A percentile compares a stretch with the other conserved stretches of the same genome.
These are phyloP conservation scores for Lasiodiplodia sp. DNA, from an alignment of 2,329 filamentous ascomycete genomes.

Conservation along the genomic window DNA sequence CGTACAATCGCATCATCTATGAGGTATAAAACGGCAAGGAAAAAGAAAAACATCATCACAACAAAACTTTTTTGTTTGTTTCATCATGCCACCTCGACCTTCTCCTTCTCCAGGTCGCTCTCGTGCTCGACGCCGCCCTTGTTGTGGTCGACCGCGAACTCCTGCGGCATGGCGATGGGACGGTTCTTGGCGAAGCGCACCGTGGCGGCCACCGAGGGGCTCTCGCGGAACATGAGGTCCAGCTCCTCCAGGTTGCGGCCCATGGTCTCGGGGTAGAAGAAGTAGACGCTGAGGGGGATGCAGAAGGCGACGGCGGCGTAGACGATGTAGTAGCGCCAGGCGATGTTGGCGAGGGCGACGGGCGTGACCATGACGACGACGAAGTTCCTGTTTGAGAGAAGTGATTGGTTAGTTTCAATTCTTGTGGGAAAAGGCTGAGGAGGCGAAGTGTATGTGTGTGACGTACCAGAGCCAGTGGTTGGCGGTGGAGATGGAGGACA, in stretches of 20 bases:
- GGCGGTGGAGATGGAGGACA: constrained; percentile 64
- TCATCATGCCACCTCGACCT: constrained; percentile 6
- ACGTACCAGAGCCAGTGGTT: constrained; percentile 60
- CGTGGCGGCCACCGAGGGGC: constrained; percentile 40
- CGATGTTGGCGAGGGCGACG: constrained; percentile 59
- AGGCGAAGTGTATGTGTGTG: neutral
- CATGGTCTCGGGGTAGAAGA: constrained; percentile 59
- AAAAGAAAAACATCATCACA: neutral
- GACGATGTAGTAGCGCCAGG: constrained; percentile 61
- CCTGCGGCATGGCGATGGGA: constrained; percentile 22
- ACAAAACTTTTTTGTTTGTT: neutral
- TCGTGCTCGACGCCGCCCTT: constrained; percentile 26
- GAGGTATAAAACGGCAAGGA: neutral
- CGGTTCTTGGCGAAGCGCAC: constrained; percentile 33
- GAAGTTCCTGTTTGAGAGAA: constrained; percentile 46
- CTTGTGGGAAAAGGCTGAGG: neutral
- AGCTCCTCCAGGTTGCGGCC: constrained; percentile 57
- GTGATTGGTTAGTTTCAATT: constrained; percentile 41
- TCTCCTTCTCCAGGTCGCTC: constrained; percentile 11
- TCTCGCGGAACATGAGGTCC: constrained; percentile 51
- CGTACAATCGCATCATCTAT: neutral
- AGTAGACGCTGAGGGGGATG: constrained; percentile 55
- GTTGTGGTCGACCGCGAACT: constrained; percentile 16
- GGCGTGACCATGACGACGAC: constrained; percentile 55
- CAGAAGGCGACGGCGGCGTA: constrained; percentile 56